Conservation (phyloP, 2,329 filamentous ascomycete genomes). For the Leptographium wingfieldii region DNA sequence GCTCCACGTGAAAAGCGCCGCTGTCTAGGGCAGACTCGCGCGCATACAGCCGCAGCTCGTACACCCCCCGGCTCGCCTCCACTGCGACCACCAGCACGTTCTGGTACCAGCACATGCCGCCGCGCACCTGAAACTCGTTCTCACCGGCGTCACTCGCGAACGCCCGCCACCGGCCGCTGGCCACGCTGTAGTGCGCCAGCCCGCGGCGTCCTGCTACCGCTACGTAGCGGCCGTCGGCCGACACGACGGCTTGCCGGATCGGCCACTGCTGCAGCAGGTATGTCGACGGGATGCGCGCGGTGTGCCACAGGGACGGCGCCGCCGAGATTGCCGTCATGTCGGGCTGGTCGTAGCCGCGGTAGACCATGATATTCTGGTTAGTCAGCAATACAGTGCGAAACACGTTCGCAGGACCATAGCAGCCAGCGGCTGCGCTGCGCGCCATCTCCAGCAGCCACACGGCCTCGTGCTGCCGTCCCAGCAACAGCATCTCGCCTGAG, state of each 20-base stretch:
- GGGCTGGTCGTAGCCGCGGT: constrained; percentile 82
- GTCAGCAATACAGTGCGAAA: constrained; percentile 83
- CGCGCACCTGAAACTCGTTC: constrained; percentile 82
- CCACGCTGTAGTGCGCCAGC: constrained; percentile 88
- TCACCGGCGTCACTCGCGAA: constrained; percentile 73
- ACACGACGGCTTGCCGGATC: constrained; percentile 75
- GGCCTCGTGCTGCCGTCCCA: constrained; percentile 57
- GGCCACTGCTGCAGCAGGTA: constrained; percentile 94
- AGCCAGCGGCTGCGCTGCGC: constrained; percentile 82
- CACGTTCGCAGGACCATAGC: constrained; percentile 83
- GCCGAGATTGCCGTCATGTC: constrained; percentile 86
- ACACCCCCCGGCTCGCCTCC: constrained; percentile 55
- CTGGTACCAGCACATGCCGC: constrained; percentile 98
- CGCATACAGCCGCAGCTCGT: constrained; percentile 85
- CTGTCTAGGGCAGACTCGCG: constrained; percentile 69
- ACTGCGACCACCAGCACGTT: constrained; percentile 88
- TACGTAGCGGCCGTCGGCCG: constrained; percentile 83
- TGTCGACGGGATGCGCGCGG: constrained; percentile 66
- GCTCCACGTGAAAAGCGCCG: constrained; percentile 60
- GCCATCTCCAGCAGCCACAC: constrained; percentile 88
- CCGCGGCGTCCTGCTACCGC: constrained; percentile 91
- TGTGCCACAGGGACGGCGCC: constrained; percentile 91
- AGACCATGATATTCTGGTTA: constrained; percentile 77
- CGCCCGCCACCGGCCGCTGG: constrained; percentile 89
- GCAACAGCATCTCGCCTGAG: constrained; percentile 72